These are phyloP conservation scores for Ustilago hordei DNA, from an alignment of 1,284 basidiomycete species.

Conservation along the genomic window DNA sequence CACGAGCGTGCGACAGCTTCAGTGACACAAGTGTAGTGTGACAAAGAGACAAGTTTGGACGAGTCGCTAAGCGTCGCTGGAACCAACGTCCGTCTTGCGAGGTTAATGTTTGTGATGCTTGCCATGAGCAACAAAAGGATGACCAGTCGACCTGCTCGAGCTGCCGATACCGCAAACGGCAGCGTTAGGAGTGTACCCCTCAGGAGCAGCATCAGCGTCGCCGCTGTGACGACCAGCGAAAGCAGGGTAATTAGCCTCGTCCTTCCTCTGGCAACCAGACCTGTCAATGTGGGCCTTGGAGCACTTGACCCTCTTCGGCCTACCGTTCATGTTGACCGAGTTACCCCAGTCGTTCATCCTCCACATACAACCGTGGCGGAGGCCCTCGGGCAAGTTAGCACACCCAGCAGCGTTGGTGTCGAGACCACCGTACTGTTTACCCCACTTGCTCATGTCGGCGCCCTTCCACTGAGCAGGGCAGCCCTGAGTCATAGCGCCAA, in stretches of 20 bases:
- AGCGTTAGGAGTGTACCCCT: slow-evolving; percentile 33
- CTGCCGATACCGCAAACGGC: slow-evolving; percentile 30
- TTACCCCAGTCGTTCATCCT: slow-evolving; percentile 40
- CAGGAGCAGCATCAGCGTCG: slow-evolving; percentile 13
- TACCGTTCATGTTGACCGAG: slow-evolving; percentile 22
- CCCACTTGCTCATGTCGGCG: slow-evolving; percentile 31
- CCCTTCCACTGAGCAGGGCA: slow-evolving; percentile 35
- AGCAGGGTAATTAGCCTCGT: slow-evolving; percentile 14
- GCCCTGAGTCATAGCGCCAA: slow-evolving; percentile 27
- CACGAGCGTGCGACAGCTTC: not conserved
- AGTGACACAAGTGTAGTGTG: not conserved
- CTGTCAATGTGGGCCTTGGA: slow-evolving; percentile 48
- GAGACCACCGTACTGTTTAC: slow-evolving; percentile 40
- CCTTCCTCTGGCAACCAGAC: slow-evolving; percentile 43
- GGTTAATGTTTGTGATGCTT: not conserved
- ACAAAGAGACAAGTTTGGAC: not conserved
- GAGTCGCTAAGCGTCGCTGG: slow-evolving; percentile 7
- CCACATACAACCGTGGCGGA: slow-evolving; percentile 44
- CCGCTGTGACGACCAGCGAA: slow-evolving; percentile 5
- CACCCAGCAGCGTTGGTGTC: slow-evolving; percentile 29
- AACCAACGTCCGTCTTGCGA: not conserved
- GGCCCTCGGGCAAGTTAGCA: slow-evolving; percentile 26
- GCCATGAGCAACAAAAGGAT: not conserved
- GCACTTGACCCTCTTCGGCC: slow-evolving; percentile 29
- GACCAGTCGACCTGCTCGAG: slow-evolving; percentile 12